phyloP scores from a whole-genome alignment of 2,329 filamentous ascomycete species.

The Fusarium virguliforme region DNA sequence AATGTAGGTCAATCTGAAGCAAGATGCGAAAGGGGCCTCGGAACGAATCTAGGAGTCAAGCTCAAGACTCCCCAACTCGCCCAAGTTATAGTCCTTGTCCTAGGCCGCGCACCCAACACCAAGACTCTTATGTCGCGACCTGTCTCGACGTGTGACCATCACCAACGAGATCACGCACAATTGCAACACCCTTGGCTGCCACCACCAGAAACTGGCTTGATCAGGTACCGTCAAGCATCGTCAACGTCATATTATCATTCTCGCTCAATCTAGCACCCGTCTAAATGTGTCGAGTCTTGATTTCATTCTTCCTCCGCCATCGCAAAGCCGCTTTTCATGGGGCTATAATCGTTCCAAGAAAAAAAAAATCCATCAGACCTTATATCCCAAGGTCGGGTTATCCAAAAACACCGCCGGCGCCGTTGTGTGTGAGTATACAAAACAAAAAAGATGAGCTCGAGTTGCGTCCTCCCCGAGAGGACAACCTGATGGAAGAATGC shows the following conservation, averaged over 20 bases:
- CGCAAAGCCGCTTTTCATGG: background rate
- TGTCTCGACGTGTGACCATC: background rate
- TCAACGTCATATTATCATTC: background rate
- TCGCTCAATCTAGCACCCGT: conserved; percentile 13
- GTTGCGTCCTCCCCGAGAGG: conserved; percentile 1
- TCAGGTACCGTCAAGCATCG: conserved; percentile 20
- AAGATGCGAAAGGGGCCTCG: background rate
- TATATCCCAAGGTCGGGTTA: conserved; percentile 35
- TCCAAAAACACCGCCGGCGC: conserved; percentile 44
- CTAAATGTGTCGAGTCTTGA: conserved; percentile 14
- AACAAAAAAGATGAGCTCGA: conserved; percentile 32
- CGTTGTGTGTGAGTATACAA: conserved; percentile 43
- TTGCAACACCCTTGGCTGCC: background rate
- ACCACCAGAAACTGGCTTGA: conserved; percentile 2
- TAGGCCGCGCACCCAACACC: background rate
- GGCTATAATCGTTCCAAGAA: conserved; percentile 13
- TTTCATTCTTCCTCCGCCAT: background rate
- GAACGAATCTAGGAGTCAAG: too few relatives aligned
- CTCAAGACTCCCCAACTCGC: background rate
- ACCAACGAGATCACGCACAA: too few relatives aligned
- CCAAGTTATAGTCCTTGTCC: too few relatives aligned
- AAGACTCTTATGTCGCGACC: background rate
- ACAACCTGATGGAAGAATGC: conserved; percentile 19
- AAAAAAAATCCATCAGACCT: conserved; percentile 38
- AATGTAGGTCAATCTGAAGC: background rate